Evolutionary conservation across 1,284 basidiomycete genomes (phyloP).

Genomic region (Athelia psychrophila): DNA sequence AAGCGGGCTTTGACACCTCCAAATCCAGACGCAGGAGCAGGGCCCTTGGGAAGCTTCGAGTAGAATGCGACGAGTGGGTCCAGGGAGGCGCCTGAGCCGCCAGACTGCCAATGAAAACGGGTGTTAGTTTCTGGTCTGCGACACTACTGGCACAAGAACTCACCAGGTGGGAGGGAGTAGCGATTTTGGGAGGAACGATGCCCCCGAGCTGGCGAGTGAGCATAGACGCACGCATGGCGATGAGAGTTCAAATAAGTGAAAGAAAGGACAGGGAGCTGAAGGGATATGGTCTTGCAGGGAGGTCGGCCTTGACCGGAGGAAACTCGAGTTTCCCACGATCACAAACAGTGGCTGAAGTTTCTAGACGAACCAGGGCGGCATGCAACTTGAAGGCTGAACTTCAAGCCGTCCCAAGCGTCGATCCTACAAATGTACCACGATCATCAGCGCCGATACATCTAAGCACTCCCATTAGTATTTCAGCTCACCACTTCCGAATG

Average conservation of each 20-base stretch:
- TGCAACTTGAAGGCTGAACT: no score
- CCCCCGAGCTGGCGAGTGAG: constrained; percentile 78
- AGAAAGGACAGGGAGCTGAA: no score
- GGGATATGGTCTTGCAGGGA: no score
- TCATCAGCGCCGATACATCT: no score
- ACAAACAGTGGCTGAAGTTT: no score
- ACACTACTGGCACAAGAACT: constrained; percentile 25
- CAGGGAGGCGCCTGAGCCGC: constrained; percentile 79
- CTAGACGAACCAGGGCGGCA: no score
- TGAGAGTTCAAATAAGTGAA: constrained; percentile 1
- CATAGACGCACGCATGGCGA: constrained; percentile 78
- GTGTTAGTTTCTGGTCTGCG: background rate
- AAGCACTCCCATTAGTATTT: no score
- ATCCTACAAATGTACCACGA: no score
- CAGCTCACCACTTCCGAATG: no score
- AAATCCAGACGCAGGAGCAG: constrained; percentile 57
- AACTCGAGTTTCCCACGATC: no score
- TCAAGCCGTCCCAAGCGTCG: no score
- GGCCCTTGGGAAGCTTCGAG: constrained; percentile 86
- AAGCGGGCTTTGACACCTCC: constrained; percentile 76
- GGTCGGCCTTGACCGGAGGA: no score
- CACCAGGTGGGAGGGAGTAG: constrained; percentile 86
- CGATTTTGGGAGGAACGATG: constrained; percentile 93
- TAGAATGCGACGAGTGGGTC: constrained; percentile 90
- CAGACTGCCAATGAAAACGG: constrained; percentile 44